These are phyloP conservation scores for Turnera subulata DNA, from an alignment of 345 rosid genomes.

Conservation along the genomic window DNA sequence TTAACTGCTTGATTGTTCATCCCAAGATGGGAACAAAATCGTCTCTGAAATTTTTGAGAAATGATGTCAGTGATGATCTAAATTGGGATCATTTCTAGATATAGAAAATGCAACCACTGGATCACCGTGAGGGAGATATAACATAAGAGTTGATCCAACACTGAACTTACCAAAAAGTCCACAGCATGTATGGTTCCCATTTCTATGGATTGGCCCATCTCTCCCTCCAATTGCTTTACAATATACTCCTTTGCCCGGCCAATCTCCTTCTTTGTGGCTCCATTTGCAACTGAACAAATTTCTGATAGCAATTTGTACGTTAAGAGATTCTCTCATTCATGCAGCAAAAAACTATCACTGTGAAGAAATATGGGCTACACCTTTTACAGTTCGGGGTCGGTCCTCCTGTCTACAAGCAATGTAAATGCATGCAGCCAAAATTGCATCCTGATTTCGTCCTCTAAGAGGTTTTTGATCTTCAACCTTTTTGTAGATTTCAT, in stretches of 20 bases:
- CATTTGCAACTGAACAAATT: background rate
- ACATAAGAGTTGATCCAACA: too few relatives aligned
- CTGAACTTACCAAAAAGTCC: slow-evolving; percentile 7
- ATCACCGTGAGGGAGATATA: too few relatives aligned
- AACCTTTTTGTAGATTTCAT: slow-evolving; percentile 16
- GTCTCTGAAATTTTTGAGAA: background rate
- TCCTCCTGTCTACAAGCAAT: slow-evolving; percentile 18
- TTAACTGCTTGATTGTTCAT: slow-evolving; percentile 7
- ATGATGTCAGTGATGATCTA: too few relatives aligned
- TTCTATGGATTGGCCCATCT: background rate
- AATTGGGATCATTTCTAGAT: too few relatives aligned
- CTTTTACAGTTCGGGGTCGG: slow-evolving; percentile 7
- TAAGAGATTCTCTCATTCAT: too few relatives aligned
- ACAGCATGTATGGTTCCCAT: background rate
- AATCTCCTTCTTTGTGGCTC: slow-evolving; percentile 13
- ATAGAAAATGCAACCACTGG: too few relatives aligned
- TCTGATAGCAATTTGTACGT: too few relatives aligned
- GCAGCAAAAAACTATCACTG: too few relatives aligned
- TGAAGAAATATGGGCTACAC: background rate
- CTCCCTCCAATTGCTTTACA: slow-evolving; percentile 1
- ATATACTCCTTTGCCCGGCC: background rate
- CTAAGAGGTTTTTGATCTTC: slow-evolving; percentile 5
- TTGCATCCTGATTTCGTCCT: slow-evolving; percentile 4
- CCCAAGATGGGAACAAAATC: slow-evolving; percentile 20
- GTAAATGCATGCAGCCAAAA: slow-evolving; percentile 15